These are phyloP conservation scores for Trifolium fragiferum DNA, from an alignment of 306 rosid species.

Conservation along the genomic window DNA sequence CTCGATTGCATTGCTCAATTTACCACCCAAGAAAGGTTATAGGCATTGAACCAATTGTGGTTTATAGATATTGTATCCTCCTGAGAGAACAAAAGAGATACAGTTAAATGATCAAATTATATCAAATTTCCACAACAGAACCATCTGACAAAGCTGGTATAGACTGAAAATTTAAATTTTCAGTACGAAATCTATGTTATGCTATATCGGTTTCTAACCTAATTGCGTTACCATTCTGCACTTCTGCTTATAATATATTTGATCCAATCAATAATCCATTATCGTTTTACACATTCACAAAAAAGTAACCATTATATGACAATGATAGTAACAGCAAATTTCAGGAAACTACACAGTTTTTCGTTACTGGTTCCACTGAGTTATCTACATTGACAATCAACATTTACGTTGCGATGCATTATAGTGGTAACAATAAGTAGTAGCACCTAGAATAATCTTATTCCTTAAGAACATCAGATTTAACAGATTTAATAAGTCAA, in stretches of 20 bases:
- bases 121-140: conserved; percentile 17
- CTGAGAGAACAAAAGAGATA: conserved; percentile 60
- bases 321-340: conserved; percentile 10
- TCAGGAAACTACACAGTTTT: background rate
- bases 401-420: background rate
- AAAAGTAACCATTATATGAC: conserved; percentile 15
- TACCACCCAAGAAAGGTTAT: conserved; percentile 89
- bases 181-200: conserved; percentile 15
- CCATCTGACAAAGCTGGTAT: conserved; percentile 28
- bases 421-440: conserved; percentile 12
- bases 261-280: conserved; percentile 20
- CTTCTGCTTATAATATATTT: conserved; percentile 23
- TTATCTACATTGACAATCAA: conserved; percentile 18
- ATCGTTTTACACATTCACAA: conserved; percentile 5
- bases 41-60: conserved; percentile 94
- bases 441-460: conserved; percentile 6
- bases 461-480: conserved; percentile 23
- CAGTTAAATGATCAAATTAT: conserved; percentile 31
- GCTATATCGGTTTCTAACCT: conserved; percentile 26
- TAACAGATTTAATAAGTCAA: conserved; percentile 21
- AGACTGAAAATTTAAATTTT: conserved; percentile 25
- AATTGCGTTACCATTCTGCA: conserved; percentile 12
- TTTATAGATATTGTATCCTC: conserved; percentile 92
- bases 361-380: conserved; percentile 17
- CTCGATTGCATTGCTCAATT: conserved; percentile 43